Evolutionary conservation across 2,329 filamentous ascomycete genomes (phyloP), one percentile per base, ranked within the genome.

Genomic region (Aspergillus floridensis): DNA sequence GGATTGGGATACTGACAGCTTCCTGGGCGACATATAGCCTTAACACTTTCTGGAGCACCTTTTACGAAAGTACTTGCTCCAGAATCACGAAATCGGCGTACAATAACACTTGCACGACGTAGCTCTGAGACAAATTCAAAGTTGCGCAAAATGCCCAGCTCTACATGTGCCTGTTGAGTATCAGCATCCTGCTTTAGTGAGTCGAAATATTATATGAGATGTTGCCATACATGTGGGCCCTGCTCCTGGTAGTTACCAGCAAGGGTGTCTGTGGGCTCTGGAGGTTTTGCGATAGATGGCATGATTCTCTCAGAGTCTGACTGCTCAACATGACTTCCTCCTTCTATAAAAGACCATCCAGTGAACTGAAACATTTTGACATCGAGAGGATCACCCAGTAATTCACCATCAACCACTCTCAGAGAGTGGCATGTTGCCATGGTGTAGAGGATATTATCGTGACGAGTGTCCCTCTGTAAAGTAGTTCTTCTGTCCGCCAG

Each of bases 301-400:
- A 71, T 72, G 49, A 77, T 75, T 5, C 89, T 88, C 41, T 97
- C 88, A 21, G 91, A 88, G 53, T 90, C 86, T 47, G 82, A 82
- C 55, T 85, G 85, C 29, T 82, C 84, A 24, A 83, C 83, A 66
- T 93, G 88, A 49, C 87, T 87, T 2, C 92, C 73, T 21, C 73
- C 92, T 79, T 99, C 95, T 72, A 96, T 90, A 67, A 91, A 99
- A 3, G 86, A 85, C 95, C 95, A 99, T 5, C 85, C 84, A 0
- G 95, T 98, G 67, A 96, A 99, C 65, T 96, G 89, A 72, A 99
- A 99, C 95, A 99, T 99, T 73, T 98, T 98, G 59, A 97, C 82
- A 73, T 99, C 95, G 1, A 99, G 81, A 4, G 96, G 95, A 70
- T 99, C 95, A 1, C 95, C 95, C 35, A 99, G 84, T 46, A 98